A percentile compares a stretch with the other conserved stretches of the same genome.
phyloP scores from a whole-genome alignment of 495 filamentous ascomycete species.

The Letharia lupina region DNA sequence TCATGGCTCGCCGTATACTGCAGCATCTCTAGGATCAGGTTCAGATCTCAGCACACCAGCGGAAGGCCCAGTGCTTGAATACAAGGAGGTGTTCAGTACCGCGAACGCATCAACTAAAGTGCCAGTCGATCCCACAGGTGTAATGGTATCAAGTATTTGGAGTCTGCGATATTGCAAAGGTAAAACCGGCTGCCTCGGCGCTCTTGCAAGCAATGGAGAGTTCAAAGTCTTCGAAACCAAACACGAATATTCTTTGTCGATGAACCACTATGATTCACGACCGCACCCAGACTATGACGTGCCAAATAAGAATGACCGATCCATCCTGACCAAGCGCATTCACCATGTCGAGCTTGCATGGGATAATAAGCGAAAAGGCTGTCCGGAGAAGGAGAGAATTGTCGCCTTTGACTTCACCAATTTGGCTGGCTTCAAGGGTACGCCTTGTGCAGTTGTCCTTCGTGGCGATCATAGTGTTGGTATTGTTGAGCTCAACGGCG shows the following conservation, averaged over 20 bases:
- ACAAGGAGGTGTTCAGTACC: constrained; percentile 55
- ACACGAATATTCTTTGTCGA: constrained; percentile 46
- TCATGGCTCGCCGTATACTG: constrained; percentile 44
- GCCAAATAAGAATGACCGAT: constrained; percentile 32
- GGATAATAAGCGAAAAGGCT: constrained; percentile 36
- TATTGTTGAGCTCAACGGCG: constrained; percentile 53
- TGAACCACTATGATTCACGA: constrained; percentile 12
- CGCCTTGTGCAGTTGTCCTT: constrained; percentile 56
- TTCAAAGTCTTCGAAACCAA: constrained; percentile 64
- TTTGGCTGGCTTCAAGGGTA: constrained; percentile 49
- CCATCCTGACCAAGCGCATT: constrained; percentile 41
- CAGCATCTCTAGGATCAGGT: constrained; percentile 34
- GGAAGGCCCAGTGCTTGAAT: constrained; percentile 48
- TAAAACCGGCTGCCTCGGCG: constrained; percentile 62
- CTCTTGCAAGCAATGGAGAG: constrained; percentile 71
- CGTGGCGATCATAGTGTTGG: constrained; percentile 60
- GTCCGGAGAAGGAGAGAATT: constrained; percentile 53
- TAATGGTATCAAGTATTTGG: constrained; percentile 49
- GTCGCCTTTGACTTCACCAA: constrained; percentile 83
- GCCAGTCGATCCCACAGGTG: constrained; percentile 44
- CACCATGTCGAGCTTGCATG: constrained; percentile 41
- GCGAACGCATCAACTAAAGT: constrained; percentile 22
- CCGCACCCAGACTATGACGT: constrained; percentile 23
- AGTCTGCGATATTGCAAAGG: constrained; percentile 73
- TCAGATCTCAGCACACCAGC: constrained; percentile 28